Evolutionary conservation across 768 basidiomycete species (phyloP).

Genomic region (Multifurca ochricompacta): DNA sequence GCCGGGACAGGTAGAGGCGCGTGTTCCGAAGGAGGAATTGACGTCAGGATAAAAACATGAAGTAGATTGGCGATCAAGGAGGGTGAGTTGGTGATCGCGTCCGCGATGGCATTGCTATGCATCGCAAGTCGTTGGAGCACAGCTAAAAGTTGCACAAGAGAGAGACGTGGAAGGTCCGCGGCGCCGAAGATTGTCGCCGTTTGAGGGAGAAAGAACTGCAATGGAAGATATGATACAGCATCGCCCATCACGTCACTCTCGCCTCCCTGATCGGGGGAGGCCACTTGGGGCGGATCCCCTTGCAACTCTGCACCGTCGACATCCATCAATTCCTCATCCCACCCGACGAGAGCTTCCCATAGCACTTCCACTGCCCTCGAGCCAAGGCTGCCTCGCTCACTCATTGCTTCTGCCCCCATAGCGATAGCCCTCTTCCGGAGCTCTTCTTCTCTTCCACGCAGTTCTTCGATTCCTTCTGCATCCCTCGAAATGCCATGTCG

Average conservation of each 20-base stretch:
- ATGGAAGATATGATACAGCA: slow-evolving; percentile 30
- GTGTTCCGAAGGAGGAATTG: slow-evolving; percentile 36
- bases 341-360: slow-evolving; percentile 68
- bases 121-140: slow-evolving; percentile 55
- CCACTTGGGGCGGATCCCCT: slow-evolving; percentile 20
- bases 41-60: slow-evolving; percentile 48
- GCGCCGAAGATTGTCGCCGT: slow-evolving; percentile 34
- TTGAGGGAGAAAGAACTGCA: slow-evolving; percentile 45
- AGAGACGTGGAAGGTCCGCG: slow-evolving; percentile 40
- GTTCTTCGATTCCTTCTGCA: slow-evolving; percentile 29
- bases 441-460: slow-evolving; percentile 32
- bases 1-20: slow-evolving; percentile 32
- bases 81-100: slow-evolving; percentile 42
- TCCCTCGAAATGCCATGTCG: slow-evolving; percentile 26
- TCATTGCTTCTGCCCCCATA: slow-evolving; percentile 57
- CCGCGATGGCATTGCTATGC: slow-evolving; percentile 47
- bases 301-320: slow-evolving; percentile 43
- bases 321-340: slow-evolving; percentile 36
- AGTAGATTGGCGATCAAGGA: slow-evolving; percentile 46
- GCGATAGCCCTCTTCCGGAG: slow-evolving; percentile 58
- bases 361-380: slow-evolving; percentile 60
- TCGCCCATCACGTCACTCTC: slow-evolving; percentile 24
- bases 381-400: slow-evolving; percentile 59
- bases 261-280: slow-evolving; percentile 24
- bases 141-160: slow-evolving; percentile 47